Evolutionary conservation across 1,139 yeast genomes (phyloP).

Genomic region (Petasospora rhodanensis): DNA sequence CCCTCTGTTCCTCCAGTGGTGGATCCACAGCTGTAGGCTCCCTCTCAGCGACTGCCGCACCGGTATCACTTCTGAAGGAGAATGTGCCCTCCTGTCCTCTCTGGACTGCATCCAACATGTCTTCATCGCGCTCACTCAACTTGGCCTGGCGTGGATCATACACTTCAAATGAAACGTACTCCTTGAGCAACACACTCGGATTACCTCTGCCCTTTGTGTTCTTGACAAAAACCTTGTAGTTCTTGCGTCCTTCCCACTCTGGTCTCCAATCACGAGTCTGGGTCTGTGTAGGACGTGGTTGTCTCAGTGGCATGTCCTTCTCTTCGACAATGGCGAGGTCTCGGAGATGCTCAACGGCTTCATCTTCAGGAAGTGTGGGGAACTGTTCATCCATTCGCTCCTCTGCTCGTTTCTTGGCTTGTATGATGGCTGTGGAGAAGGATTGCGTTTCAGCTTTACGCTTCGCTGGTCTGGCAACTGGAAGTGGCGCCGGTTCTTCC

Average conservation of each 20-base stretch:
- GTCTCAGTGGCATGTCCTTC: slow-evolving; percentile 15
- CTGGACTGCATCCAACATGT: slow-evolving; percentile 15
- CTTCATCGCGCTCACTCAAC: slow-evolving; percentile 12
- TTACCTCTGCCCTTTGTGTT: slow-evolving; percentile 11
- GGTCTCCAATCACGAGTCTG: slow-evolving; percentile 11
- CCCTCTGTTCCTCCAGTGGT: background rate
- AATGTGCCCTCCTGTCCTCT: background rate
- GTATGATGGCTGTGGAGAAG: slow-evolving; percentile 22
- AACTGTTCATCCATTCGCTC: slow-evolving; percentile 28
- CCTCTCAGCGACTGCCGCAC: too few species aligned
- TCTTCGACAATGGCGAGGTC: slow-evolving; percentile 31
- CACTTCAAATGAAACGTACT: slow-evolving; percentile 16
- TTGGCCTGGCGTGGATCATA: slow-evolving; percentile 15
- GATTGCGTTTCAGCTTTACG: too few species aligned
- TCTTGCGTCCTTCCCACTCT: slow-evolving; percentile 30
- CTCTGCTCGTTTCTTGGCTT: slow-evolving; percentile 30
- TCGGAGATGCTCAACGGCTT: slow-evolving; percentile 25
- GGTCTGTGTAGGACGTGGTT: background rate
- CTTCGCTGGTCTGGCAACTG: background rate
- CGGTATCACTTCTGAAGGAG: too few species aligned
- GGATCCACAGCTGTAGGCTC: too few species aligned
- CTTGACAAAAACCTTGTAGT: slow-evolving; percentile 34
- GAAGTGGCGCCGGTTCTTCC: too few species aligned
- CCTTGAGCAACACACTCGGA: slow-evolving; percentile 26
- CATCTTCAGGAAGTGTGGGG: slow-evolving; percentile 26